Evolutionary conservation across 352 stramenopile species (phyloP).

Genomic region (Phytopythium vexans): DNA sequence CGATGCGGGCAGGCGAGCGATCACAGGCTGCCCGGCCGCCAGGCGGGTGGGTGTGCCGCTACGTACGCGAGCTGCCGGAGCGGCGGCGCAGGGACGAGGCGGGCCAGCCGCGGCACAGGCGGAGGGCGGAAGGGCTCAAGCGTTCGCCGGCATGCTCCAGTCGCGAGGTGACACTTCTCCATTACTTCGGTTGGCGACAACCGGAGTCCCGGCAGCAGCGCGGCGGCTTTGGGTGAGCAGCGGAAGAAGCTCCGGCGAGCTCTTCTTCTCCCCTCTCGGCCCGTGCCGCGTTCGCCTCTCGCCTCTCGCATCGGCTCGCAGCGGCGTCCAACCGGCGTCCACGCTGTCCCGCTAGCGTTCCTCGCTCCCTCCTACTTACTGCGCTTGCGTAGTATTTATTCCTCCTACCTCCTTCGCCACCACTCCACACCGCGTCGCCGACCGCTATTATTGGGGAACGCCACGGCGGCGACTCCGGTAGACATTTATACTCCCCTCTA

Average conservation of each 20-base stretch:
- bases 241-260: background rate
- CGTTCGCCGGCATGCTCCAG: too few relatives aligned
- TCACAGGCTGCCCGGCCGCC: too few relatives aligned
- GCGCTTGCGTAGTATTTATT: constrained; percentile 25
- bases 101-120: too few relatives aligned
- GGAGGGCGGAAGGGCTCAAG: too few relatives aligned
- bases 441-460: constrained; percentile 4
- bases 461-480: background rate
- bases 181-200: constrained; percentile 24
- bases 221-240: too few relatives aligned
- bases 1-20: too few relatives aligned
- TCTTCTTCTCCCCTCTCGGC: background rate
- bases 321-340: too few relatives aligned
- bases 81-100: too few relatives aligned
- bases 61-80: too few relatives aligned
- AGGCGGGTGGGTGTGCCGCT: too few relatives aligned
- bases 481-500: background rate
- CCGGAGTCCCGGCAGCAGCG: constrained; percentile 11
- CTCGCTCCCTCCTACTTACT: constrained; percentile 12
- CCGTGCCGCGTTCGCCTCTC: too few relatives aligned
- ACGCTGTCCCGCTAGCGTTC: background rate
- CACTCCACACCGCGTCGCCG: background rate
- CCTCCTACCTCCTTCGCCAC: background rate
- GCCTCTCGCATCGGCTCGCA: too few relatives aligned
- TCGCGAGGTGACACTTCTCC: constrained; percentile 11